Evolutionary conservation across 306 rosid species (phyloP).

Genomic region (Casuarina glauca): DNA sequence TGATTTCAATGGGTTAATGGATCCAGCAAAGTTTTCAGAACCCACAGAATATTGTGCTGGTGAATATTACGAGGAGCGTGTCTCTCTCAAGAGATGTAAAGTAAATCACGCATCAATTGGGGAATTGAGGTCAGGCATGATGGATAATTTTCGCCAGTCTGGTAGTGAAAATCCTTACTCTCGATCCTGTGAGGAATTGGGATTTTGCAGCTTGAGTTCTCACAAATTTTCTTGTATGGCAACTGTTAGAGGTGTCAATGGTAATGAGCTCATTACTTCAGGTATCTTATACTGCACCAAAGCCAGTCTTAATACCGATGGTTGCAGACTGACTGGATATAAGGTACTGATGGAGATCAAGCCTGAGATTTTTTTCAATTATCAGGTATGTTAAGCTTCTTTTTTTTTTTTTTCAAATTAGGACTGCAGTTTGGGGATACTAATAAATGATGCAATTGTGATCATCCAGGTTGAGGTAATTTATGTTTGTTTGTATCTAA

Average conservation of each 20-base stretch:
- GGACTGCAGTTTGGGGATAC: conserved; percentile 6
- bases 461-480: conserved; percentile 17
- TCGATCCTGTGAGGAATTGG: conserved; percentile 36
- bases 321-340: conserved; percentile 40
- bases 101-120: conserved; percentile 31
- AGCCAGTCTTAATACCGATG: conserved; percentile 20
- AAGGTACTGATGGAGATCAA: conserved; percentile 75
- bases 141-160: conserved; percentile 35
- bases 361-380: conserved; percentile 51
- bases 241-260: conserved; percentile 42
- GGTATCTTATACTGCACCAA: conserved; percentile 49
- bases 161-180: conserved; percentile 36
- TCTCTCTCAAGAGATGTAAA: conserved; percentile 55
- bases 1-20: conserved; percentile 31
- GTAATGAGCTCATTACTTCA: conserved; percentile 33
- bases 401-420: not conserved
- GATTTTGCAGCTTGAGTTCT: conserved; percentile 34
- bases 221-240: conserved; percentile 52
- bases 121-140: conserved; percentile 26
- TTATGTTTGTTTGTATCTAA: conserved; percentile 29
- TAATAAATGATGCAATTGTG: conserved; percentile 9
- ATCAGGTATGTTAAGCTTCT: conserved; percentile 54
- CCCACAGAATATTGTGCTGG: conserved; percentile 32
- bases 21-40: conserved; percentile 38
- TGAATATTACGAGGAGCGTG: conserved; percentile 33